Evolutionary conservation across 306 rosid species (phyloP).

Genomic region (Vigna hirtella): DNA sequence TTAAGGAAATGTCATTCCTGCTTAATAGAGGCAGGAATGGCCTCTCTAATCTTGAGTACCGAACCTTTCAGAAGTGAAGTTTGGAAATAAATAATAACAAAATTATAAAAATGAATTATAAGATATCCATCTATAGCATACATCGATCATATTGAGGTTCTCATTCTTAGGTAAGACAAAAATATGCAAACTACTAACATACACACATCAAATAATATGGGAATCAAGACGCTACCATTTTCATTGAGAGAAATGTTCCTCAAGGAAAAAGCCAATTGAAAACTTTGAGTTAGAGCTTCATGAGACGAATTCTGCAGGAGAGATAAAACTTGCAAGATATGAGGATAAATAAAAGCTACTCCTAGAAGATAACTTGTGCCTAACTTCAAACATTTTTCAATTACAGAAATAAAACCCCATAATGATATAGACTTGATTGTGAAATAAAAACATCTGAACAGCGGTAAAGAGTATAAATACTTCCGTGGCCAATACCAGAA

Average conservation of each 20-base stretch:
- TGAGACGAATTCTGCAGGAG: slow-evolving; percentile 82
- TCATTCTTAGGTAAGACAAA: slow-evolving; percentile 6
- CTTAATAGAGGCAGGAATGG: slow-evolving; percentile 16
- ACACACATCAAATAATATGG: slow-evolving; percentile 28
- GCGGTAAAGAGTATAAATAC: background rate
- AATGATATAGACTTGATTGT: background rate
- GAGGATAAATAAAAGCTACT: slow-evolving; percentile 33
- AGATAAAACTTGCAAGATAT: slow-evolving; percentile 33
- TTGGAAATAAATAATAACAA: slow-evolving; percentile 30
- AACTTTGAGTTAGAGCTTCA: slow-evolving; percentile 86
- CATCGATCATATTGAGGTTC: slow-evolving; percentile 11
- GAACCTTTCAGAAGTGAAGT: slow-evolving; percentile 24
- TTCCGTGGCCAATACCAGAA: slow-evolving; percentile 15
- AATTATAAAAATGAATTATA: slow-evolving; percentile 19
- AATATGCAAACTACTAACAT: slow-evolving; percentile 18
- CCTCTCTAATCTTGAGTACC: slow-evolving; percentile 9
- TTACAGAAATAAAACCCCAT: slow-evolving; percentile 6
- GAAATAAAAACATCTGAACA: slow-evolving; percentile 14
- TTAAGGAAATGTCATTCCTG: slow-evolving; percentile 1
- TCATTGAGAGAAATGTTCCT: slow-evolving; percentile 73
- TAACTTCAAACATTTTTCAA: slow-evolving; percentile 10
- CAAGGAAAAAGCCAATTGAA: slow-evolving; percentile 91
- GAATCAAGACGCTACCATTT: slow-evolving; percentile 62
- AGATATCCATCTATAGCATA: slow-evolving; percentile 16
- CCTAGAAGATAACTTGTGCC: slow-evolving; percentile 4